phyloP scores from a whole-genome alignment of 2,329 filamentous ascomycete species.

The Nigrospora oryzae region DNA sequence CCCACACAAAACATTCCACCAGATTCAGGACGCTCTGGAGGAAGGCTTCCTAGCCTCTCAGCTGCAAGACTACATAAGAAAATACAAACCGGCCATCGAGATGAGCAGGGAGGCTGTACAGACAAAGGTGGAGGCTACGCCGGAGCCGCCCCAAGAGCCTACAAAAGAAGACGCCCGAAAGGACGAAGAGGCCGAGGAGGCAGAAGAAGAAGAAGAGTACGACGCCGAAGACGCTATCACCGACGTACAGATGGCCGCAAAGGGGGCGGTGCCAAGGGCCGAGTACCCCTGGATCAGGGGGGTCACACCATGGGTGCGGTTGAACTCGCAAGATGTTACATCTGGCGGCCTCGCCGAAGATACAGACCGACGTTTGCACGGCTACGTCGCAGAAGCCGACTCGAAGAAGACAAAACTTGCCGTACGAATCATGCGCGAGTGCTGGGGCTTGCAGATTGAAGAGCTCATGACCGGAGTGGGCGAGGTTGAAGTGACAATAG shows the following conservation, averaged over 20 bases:
- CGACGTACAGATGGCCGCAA: not conserved
- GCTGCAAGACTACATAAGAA: slow-evolving; percentile 31
- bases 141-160: not conserved
- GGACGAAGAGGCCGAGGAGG: slow-evolving; percentile 1
- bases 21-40: slow-evolving; percentile 26
- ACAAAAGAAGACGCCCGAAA: not conserved
- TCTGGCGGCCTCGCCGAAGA: slow-evolving; percentile 5
- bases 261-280: slow-evolving; percentile 1
- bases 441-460: slow-evolving; percentile 40
- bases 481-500: slow-evolving; percentile 27
- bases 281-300: slow-evolving; percentile 29
- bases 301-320: slow-evolving; percentile 32
- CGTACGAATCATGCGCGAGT: slow-evolving; percentile 34
- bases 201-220: not conserved
- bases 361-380: slow-evolving; percentile 13
- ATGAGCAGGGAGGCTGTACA: not conserved
- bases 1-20: slow-evolving; percentile 28
- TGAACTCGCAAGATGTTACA: slow-evolving; percentile 6
- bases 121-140: not conserved
- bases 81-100: not conserved
- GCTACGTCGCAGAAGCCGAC: slow-evolving; percentile 17
- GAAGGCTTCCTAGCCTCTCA: slow-evolving; percentile 39
- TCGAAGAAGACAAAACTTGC: slow-evolving; percentile 31
- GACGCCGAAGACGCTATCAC: not conserved
- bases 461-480: slow-evolving; percentile 36